Conservation (phyloP, 1,284 basidiomycete species). For the Volvariella surrecta region DNA sequence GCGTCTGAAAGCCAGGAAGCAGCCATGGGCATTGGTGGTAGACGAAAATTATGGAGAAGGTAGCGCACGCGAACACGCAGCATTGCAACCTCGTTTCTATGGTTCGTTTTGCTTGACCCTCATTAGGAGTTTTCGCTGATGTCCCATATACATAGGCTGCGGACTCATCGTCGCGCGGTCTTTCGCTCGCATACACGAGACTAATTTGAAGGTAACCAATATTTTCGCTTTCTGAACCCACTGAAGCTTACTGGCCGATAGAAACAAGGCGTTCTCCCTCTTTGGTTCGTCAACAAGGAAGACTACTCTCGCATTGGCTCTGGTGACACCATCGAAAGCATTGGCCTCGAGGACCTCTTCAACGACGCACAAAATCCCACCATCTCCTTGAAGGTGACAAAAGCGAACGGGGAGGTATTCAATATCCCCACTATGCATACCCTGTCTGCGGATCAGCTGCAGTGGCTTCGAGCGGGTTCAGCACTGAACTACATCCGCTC, state of each 20-base stretch:
- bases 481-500: constrained; percentile 81
- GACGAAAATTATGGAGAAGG: constrained; percentile 99
- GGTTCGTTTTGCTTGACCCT: constrained; percentile 34
- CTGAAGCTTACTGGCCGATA: constrained; percentile 20
- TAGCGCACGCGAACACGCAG: constrained; percentile 96
- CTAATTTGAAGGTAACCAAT: constrained; percentile 77
- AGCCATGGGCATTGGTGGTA: constrained; percentile 93
- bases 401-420: constrained; percentile 52
- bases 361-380: constrained; percentile 38
- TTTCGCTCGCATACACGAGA: constrained; percentile 98
- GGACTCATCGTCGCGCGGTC: constrained; percentile 82
- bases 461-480: constrained; percentile 81
- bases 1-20: constrained; percentile 69
- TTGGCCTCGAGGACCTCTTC: constrained; percentile 45
- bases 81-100: constrained; percentile 94
- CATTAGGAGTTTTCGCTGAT: too few species aligned
- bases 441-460: constrained; percentile 82
- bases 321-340: constrained; percentile 61
- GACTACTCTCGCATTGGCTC: constrained; percentile 82
- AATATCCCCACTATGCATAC: constrained; percentile 78
- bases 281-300: constrained; percentile 83
- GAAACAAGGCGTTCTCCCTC: constrained; percentile 93
- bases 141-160: constrained; percentile 43
- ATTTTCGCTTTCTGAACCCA: neutral
- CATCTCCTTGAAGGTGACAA: constrained; percentile 67